A percentile compares a stretch with the other conserved stretches of the same genome.
Evolutionary conservation across 768 basidiomycete species (phyloP).

Genomic region (Pleurotus sapidus): DNA sequence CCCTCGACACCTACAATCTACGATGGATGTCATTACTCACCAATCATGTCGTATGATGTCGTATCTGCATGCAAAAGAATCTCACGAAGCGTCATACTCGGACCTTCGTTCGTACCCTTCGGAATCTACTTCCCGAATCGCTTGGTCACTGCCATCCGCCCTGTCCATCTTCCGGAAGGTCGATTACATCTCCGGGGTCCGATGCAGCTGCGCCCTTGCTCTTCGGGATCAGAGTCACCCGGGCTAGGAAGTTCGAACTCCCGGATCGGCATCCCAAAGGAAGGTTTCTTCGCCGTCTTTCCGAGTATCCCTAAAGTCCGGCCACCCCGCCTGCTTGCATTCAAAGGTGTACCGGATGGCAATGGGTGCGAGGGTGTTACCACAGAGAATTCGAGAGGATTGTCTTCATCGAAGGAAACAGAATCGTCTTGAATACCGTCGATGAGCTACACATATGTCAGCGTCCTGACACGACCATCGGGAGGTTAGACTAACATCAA

Average conservation of each 20-base stretch:
- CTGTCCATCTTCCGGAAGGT: not conserved
- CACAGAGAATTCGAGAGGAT: not conserved
- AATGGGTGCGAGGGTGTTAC: not conserved
- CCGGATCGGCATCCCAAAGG: not conserved
- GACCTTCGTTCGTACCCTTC: conserved; percentile 32
- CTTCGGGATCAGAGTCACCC: not conserved
- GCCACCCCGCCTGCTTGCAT: conserved; percentile 14
- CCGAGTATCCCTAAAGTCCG: conserved; percentile 14
- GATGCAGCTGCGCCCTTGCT: not conserved
- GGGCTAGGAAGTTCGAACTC: not conserved
- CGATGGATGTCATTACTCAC: conserved; percentile 14
- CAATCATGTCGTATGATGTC: conserved; percentile 35
- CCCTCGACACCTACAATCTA: too few species aligned
- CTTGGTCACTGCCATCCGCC: not conserved
- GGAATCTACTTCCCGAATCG: conserved; percentile 20
- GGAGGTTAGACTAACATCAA: not conserved
- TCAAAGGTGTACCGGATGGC: not conserved
- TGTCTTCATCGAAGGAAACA: conserved; percentile 4
- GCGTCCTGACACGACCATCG: too few species aligned
- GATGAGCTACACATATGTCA: not conserved
- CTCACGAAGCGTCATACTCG: conserved; percentile 48
- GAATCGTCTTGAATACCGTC: conserved; percentile 7
- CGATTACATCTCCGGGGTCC: not conserved
- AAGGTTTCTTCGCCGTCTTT: conserved; percentile 7
- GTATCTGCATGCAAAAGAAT: conserved; percentile 39